Evolutionary conservation across 768 basidiomycete species (phyloP), one percentile per base, ranked within the genome.

Genomic region (Termitomyces sp.): DNA sequence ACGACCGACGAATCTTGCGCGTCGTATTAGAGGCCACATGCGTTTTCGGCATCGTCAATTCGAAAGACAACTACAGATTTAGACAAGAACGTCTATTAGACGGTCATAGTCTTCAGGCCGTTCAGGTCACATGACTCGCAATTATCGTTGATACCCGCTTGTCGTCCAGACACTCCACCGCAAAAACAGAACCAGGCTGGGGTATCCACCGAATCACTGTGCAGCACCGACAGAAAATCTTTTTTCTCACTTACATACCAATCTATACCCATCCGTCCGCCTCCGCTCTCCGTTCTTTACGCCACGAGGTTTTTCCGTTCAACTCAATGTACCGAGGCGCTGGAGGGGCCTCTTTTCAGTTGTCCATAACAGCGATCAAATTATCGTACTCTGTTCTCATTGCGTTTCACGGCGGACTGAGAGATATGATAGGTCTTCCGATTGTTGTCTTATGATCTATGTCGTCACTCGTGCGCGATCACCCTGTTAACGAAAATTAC

Each of bases 1-100:
- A 67, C 11, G 73, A 74, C 1, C 70, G 68, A 30, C 67, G 61
- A 37, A 54, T 59, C 17, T 25, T 59, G 35, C 56, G 56, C 43
- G 56, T 44, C 48, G 51, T 3, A 7, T 52, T 32, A 27, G 60
- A 44, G 3, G 37, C 32, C 40, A 52, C 60, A 41, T 60, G 45
- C 17, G 55, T 46, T 52, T 58, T 62, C 27, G 66, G 64, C 64
- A 67, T 67, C 44, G 58, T 51, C 42, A 41, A 55, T 25, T 40
- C 17, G 34, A 54, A 58, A 14, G 45, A 47, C 30, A 34, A 35
- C 34, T 17, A 17, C 5, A 37, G 5, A 28, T 3, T 28, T 28
- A 28, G 1, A 17, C 35, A 37, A 37, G 35, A 55, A 49, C 23
- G 32, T 8, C 14, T 7, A 28, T 46, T n/a, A n/a, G n/a, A n/a